phyloP scores from a whole-genome alignment of 305 asterid species.

The Vinca major region DNA sequence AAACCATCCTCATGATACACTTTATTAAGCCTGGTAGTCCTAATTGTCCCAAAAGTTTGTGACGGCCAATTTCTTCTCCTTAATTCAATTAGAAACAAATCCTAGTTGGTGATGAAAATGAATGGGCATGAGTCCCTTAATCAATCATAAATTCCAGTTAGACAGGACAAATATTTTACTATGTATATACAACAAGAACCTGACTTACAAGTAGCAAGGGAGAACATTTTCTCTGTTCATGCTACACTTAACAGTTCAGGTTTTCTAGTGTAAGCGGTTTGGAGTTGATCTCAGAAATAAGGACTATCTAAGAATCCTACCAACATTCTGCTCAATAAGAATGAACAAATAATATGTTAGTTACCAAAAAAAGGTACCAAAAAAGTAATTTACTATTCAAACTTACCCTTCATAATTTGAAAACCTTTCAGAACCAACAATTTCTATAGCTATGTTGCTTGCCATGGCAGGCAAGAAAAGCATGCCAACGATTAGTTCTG shows the following conservation, averaged over 20 bases:
- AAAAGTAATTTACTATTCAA: neutral
- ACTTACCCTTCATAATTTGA: slow-evolving; percentile 62
- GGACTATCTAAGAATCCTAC: neutral
- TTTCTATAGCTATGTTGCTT: slow-evolving; percentile 81
- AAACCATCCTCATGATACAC: neutral
- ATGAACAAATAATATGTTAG: too few relatives aligned
- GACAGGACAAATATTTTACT: neutral
- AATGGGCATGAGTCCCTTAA: neutral
- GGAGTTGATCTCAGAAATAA: neutral
- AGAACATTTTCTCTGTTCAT: neutral
- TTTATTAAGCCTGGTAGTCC: neutral
- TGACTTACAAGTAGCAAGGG: neutral
- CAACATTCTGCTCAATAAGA: neutral
- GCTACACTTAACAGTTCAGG: neutral
- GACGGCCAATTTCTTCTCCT: neutral
- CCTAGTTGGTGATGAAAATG: neutral
- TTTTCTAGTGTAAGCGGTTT: neutral
- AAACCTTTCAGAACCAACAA: slow-evolving; percentile 78
- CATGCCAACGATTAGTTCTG: slow-evolving; percentile 67
- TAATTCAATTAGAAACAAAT: neutral
- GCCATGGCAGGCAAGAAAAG: slow-evolving; percentile 73
- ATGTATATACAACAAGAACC: neutral
- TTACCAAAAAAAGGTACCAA: neutral
- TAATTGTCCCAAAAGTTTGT: neutral
- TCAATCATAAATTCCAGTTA: neutral